Evolutionary conservation across 345 rosid species (phyloP), one percentile per base, ranked within the genome.

Genomic region (Murraya paniculata): DNA sequence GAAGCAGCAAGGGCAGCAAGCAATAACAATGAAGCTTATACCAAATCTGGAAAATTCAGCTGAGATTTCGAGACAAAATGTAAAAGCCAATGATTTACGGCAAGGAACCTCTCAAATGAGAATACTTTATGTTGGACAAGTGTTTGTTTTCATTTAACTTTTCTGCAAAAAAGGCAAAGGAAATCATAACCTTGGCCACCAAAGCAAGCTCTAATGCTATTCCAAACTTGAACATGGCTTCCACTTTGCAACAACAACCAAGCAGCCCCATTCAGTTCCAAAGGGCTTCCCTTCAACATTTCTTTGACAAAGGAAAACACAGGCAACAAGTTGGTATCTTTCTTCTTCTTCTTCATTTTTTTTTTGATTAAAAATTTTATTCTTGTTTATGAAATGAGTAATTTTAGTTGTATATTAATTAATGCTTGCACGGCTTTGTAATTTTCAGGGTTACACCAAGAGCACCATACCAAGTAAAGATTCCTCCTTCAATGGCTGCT

Each of bases 301-400:
- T 93, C 87, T 82, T 93, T 56, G 86, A 86, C 60, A 91, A 90
- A 86, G 87, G 97, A 68, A 91, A 90, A 78, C 93, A 90, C 73
- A 91, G 97, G 97, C 90, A 77, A 21, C 25, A 19, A 31, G n/a
- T 45, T 50, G 25, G 33, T 39, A n/a, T 10, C 50, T 41, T 48
- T 16, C 31, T 60, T 7, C 30, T 10, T n/a, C 14, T 41, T 10
- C 3, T 11, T 13, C 2, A 11, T n/a, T 57, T 11, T 71, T n/a
- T 33, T 30, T 25, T 27, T 68, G 2, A 38, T 9, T 6, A 11
- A 45, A 45, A 45, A 45, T 11, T 39, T 38, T 39, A 16, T 45
- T 11, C 50, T 45, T 45, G 18, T 45, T 45, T 45, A 0, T 45
- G 5, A 45, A 45, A 45, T 0, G 0, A 45, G 50, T 45, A 45